These are phyloP conservation scores for Xylariaceae sp. DNA, from an alignment of 2,329 filamentous ascomycete genomes.

Conservation along the genomic window DNA sequence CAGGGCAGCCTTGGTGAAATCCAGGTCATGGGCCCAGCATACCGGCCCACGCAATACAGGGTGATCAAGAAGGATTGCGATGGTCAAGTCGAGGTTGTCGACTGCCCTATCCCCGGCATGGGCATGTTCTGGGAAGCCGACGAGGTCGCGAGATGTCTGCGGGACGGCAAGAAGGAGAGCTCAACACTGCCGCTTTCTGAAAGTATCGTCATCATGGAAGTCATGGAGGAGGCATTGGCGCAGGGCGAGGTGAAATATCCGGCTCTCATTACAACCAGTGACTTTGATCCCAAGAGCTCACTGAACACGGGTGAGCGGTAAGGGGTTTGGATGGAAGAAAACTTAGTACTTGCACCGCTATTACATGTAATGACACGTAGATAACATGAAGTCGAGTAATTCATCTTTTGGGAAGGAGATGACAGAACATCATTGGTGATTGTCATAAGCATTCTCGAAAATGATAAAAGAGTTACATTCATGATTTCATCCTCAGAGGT, in stretches of 20 bases:
- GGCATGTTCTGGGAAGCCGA: slow-evolving; percentile 91
- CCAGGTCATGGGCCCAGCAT: slow-evolving; percentile 69
- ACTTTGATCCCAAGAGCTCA: slow-evolving; percentile 55
- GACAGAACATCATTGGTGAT: too few species aligned
- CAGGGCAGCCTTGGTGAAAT: slow-evolving; percentile 79
- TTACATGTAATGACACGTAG: too few species aligned
- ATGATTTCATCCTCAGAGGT: too few species aligned
- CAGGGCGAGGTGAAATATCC: slow-evolving; percentile 52
- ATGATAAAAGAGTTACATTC: too few species aligned
- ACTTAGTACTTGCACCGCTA: too few species aligned
- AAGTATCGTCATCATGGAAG: slow-evolving; percentile 79
- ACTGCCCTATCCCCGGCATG: slow-evolving; percentile 59
- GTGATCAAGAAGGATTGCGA: slow-evolving; percentile 51
- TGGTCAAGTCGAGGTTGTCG: slow-evolving; percentile 44
- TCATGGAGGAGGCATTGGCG: slow-evolving; percentile 51
- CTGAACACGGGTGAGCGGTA: slow-evolving; percentile 44
- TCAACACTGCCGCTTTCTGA: slow-evolving; percentile 64
- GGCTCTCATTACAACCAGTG: slow-evolving; percentile 50
- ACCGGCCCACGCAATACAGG: slow-evolving; percentile 59
- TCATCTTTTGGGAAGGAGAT: too few species aligned
- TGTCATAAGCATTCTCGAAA: too few species aligned
- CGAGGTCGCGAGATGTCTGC: slow-evolving; percentile 66
- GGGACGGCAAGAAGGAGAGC: slow-evolving; percentile 74
- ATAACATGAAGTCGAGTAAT: too few species aligned
- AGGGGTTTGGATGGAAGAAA: neutral